A percentile compares a stretch with the other conserved stretches of the same genome.
These are phyloP conservation scores for Talaromyces marneffei DNA, from an alignment of 2,329 filamentous ascomycete genomes.

Conservation along the genomic window DNA sequence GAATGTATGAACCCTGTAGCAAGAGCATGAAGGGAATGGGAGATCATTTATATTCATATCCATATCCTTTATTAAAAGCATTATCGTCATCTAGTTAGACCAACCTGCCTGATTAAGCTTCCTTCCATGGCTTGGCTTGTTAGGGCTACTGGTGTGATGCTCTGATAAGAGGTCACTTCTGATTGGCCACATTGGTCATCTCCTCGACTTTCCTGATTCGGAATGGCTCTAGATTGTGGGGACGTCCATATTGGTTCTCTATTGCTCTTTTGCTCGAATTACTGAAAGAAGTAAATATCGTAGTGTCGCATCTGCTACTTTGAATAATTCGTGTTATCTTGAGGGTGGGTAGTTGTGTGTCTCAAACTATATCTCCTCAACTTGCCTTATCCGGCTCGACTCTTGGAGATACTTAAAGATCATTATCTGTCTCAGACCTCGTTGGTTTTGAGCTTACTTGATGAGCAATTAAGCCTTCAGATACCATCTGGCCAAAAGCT, in stretches of 20 bases:
- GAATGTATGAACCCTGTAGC: too few species aligned
- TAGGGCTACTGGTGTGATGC: not conserved
- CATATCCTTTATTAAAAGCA: not conserved
- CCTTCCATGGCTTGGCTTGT: not conserved
- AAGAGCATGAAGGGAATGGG: not conserved
- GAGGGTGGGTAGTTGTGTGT: not conserved
- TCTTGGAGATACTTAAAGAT: not conserved
- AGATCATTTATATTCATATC: not conserved
- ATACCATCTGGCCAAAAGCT: not conserved
- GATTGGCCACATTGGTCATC: not conserved
- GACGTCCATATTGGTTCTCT: not conserved
- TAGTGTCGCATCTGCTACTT: not conserved
- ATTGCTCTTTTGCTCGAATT: not conserved
- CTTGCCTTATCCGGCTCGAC: not conserved
- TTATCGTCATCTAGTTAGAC: not conserved
- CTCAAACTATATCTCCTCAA: not conserved
- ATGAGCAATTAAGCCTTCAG: not conserved
- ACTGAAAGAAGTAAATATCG: not conserved
- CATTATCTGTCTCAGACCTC: not conserved
- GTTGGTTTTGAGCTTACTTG: not conserved
- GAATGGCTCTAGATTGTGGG: not conserved
- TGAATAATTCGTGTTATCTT: not conserved
- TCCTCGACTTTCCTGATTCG: not conserved
- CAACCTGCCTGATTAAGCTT: not conserved
- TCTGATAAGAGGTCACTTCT: conserved; percentile 2